phyloP scores from a whole-genome alignment of 164 flowering plant species.

The Akebia trifoliata region DNA sequence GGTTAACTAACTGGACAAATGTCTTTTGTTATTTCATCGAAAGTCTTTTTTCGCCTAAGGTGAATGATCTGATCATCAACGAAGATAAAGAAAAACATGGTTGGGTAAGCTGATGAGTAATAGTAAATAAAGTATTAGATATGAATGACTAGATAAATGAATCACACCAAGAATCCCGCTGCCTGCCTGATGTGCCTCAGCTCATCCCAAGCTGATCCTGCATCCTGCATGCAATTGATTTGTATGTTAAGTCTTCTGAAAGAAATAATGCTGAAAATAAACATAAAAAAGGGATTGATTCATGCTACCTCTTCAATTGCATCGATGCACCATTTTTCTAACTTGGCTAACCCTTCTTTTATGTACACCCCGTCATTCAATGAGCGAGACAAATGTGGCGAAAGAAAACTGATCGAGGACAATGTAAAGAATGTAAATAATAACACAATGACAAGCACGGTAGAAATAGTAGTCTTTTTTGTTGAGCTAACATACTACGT shows the following conservation, averaged over 20 bases:
- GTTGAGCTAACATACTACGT: conserved; percentile 29
- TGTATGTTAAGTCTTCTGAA: neutral
- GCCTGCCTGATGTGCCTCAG: conserved; percentile 96
- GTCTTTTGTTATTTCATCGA: conserved; percentile 83
- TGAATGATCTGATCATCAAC: conserved; percentile 67
- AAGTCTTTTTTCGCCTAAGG: conserved; percentile 88
- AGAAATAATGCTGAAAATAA: conserved; percentile 1
- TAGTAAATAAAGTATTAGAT: neutral
- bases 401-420: conserved; percentile 78
- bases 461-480: neutral
- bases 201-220: conserved; percentile 96
- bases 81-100: neutral
- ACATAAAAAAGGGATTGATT: conserved; percentile 1
- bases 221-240: conserved; percentile 44
- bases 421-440: conserved; percentile 4
- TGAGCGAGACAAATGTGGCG: conserved; percentile 97
- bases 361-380: conserved; percentile 96
- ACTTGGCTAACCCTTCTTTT: conserved; percentile 84
- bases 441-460: too few species aligned
- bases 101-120: neutral
- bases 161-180: conserved; percentile 87
- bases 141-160: neutral
- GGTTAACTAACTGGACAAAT: conserved; percentile 75
- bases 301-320: conserved; percentile 80
- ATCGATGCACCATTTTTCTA: conserved; percentile 83